Evolutionary conservation across 1,284 basidiomycete species (phyloP).

Genomic region (Phylloboletellus chloephorus): DNA sequence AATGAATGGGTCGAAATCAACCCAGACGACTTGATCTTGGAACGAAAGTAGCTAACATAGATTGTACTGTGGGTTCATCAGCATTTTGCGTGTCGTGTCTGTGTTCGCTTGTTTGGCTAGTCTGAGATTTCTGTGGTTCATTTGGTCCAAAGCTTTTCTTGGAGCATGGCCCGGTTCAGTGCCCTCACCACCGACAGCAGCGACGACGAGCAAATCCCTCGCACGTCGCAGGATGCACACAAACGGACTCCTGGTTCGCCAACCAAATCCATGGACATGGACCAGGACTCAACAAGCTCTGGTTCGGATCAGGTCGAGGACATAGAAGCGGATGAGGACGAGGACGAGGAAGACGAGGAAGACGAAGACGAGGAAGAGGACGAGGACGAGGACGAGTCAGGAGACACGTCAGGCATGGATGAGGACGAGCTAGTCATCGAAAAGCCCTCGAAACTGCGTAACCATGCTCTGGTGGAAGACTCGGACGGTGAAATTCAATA

Average conservation of each 20-base stretch:
- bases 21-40: constrained; percentile 1
- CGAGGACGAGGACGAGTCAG: constrained; percentile 36
- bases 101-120: constrained; percentile 30
- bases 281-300: constrained; percentile 22
- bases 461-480: constrained; percentile 43
- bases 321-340: constrained; percentile 29
- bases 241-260: constrained; percentile 12
- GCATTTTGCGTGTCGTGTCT: no score
- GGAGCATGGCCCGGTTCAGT: constrained; percentile 39
- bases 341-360: constrained; percentile 32
- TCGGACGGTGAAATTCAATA: constrained; percentile 50
- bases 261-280: constrained; percentile 20
- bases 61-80: constrained; percentile 1
- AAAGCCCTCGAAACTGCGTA: constrained; percentile 29
- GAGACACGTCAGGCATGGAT: constrained; percentile 43
- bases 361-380: constrained; percentile 50
- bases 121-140: constrained; percentile 23
- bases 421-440: constrained; percentile 41
- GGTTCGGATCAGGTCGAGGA: constrained; percentile 20
- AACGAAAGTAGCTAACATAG: background rate
- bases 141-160: constrained; percentile 7
- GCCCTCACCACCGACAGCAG: constrained; percentile 39
- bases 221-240: constrained; percentile 22
- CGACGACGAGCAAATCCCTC: constrained; percentile 34
- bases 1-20: constrained; percentile 63